Evolutionary conservation across 441 rosid species (phyloP).

Genomic region (Isatis lusitanica): DNA sequence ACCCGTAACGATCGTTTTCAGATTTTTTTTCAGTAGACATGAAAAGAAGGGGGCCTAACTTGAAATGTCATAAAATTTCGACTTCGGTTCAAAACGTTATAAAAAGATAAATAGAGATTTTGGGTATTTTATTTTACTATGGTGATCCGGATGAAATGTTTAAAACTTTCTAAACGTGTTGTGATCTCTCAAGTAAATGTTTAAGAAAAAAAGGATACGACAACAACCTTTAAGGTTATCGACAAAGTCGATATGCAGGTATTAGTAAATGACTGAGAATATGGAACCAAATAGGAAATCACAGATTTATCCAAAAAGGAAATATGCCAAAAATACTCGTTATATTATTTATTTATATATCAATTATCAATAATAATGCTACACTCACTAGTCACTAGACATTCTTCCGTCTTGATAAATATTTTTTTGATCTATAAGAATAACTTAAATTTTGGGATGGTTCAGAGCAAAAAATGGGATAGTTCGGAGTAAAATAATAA

Average conservation of each 20-base stretch:
- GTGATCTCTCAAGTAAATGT: background rate
- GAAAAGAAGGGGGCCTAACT: constrained; percentile 4
- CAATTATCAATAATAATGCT: background rate
- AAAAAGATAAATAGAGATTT: background rate
- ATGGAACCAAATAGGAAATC: constrained; percentile 12
- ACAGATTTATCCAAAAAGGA: constrained; percentile 10
- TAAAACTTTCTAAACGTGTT: constrained; percentile 11
- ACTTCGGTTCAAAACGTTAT: background rate
- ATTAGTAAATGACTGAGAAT: constrained; percentile 22
- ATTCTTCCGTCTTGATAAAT: background rate
- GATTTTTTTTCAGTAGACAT: background rate
- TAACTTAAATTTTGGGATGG: no score
- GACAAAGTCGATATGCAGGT: constrained; percentile 25
- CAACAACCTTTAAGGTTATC: constrained; percentile 19
- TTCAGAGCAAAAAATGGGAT: no score
- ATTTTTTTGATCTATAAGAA: no score
- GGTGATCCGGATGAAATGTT: constrained; percentile 5
- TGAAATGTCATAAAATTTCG: background rate
- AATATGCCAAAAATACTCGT: constrained; percentile 5
- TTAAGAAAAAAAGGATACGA: background rate
- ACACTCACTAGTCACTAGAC: background rate
- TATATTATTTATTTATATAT: background rate
- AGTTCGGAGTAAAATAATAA: no score
- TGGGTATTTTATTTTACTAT: background rate
- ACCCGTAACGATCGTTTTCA: background rate